These are phyloP conservation scores for Acer saccharum DNA, from an alignment of 345 rosid genomes.

Conservation along the genomic window DNA sequence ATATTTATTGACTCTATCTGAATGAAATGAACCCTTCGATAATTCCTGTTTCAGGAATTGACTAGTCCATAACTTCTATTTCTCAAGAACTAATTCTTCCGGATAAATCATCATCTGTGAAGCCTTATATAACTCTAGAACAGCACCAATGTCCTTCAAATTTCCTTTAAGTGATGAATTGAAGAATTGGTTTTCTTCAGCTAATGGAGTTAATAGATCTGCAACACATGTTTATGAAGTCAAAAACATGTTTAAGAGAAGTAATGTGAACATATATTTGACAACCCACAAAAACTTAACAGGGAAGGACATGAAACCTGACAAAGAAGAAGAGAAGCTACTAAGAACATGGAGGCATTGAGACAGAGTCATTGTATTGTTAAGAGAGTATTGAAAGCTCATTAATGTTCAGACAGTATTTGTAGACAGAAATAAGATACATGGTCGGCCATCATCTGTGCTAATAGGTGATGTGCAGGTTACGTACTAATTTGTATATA, in stretches of 20 bases:
- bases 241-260: too few species aligned
- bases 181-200: constrained; percentile 55
- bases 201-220: constrained; percentile 56
- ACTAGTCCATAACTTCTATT: constrained; percentile 56
- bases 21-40: constrained; percentile 35
- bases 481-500: too few species aligned
- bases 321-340: background rate
- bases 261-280: too few species aligned
- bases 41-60: constrained; percentile 50
- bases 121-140: constrained; percentile 68
- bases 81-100: constrained; percentile 52
- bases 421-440: too few species aligned
- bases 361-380: background rate
- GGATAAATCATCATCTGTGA: constrained; percentile 51
- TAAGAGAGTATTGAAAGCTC: too few species aligned
- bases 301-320: constrained; percentile 7
- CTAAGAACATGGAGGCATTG: background rate
- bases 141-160: constrained; percentile 49
- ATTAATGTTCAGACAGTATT: too few species aligned
- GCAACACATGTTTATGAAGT: constrained; percentile 28
- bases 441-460: too few species aligned
- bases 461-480: too few species aligned
- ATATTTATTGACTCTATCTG: constrained; percentile 31
- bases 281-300: background rate
- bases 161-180: constrained; percentile 55